Conservation (phyloP, 1,139 yeast genomes). For the Hemisphaericaspora xylofermentans region DNA sequence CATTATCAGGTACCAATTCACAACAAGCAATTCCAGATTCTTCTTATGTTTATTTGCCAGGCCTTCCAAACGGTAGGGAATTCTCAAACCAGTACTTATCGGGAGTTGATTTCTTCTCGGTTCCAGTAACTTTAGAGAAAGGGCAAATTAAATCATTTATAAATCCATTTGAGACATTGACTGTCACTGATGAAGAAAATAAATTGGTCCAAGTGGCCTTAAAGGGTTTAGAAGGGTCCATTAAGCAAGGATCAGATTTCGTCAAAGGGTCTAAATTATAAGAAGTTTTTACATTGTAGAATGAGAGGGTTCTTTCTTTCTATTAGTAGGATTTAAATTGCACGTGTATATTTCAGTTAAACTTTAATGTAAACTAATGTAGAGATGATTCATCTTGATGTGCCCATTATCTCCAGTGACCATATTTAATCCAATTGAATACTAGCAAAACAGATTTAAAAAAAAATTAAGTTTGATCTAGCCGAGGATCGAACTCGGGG, state of each 20-base stretch:
- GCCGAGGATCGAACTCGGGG: constrained; percentile 24
- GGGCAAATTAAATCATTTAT: constrained; percentile 50
- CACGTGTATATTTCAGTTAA: too few species aligned
- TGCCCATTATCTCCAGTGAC: too few species aligned
- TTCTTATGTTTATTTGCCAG: constrained; percentile 60
- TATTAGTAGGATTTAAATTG: too few species aligned
- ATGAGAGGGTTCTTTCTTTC: too few species aligned
- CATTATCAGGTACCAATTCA: constrained; percentile 24
- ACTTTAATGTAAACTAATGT: too few species aligned
- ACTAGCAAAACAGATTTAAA: too few species aligned
- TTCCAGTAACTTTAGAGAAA: constrained; percentile 55
- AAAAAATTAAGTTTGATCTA: constrained; percentile 3
- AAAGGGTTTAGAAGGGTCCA: constrained; percentile 53
- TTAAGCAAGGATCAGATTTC: constrained; percentile 59
- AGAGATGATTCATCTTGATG: too few species aligned
- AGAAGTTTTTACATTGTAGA: constrained; percentile 1
- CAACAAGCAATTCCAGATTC: constrained; percentile 45
- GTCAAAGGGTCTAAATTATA: constrained; percentile 50
- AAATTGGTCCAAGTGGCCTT: constrained; percentile 52
- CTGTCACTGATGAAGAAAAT: constrained; percentile 41
- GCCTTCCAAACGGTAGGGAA: constrained; percentile 49
- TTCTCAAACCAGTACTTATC: constrained; percentile 39
- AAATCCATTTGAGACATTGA: constrained; percentile 41
- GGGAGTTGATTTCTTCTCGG: constrained; percentile 56
- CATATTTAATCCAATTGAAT: too few species aligned